Evolutionary conservation across 2,329 filamentous ascomycete genomes (phyloP), one percentile per base, ranked within the genome.

Genomic region (Paraphoma sp.): DNA sequence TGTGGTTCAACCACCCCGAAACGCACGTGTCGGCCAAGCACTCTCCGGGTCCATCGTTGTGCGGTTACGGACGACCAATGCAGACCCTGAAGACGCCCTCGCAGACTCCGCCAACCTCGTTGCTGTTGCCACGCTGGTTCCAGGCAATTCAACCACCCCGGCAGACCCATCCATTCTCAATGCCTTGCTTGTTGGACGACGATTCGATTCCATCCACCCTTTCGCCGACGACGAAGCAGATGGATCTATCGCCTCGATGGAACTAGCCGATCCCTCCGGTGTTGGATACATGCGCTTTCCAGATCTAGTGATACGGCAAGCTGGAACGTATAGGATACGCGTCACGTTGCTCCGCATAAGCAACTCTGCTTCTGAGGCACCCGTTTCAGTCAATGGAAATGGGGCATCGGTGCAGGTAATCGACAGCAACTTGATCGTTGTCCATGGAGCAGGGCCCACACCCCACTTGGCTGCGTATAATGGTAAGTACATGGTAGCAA

Each of bases 201-300:
- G 71, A 3, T 71, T 72, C 55, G 73, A 74, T 51, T 72, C 71
- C 1, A 71, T 77, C 44, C 74, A 75, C 30, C 69, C 73, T 1
- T 74, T 75, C 54, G 68, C 67, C 28, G 74, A 76, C 40, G 74
- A 75, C 18, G 72, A 74, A 61, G 71, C 71, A 7, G 73, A 76
- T 40, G 73, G 71, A 17, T 70, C 63, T 10, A 73, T 73, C 44
- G 67, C 67, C n/a, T 74, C 71, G 16, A 73, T 76, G 69, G 73
- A 75, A 17, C 72, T 74, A 62, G 68, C 69, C 33, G 71, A 76
- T 14, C 61, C 73, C 4, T 62, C 67, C 17, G 74, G 73, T 11
- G 71, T 77, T 8, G 75, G 75, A 28, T 76, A 76, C 53, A 74
- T 76, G 65, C 68, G 67, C 54, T 77, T 77, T 51, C 69, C 74